Base-by-base conservation (phyloP, 176 grass and related monocot genomes). In the Zoysia pacifica region DNA sequence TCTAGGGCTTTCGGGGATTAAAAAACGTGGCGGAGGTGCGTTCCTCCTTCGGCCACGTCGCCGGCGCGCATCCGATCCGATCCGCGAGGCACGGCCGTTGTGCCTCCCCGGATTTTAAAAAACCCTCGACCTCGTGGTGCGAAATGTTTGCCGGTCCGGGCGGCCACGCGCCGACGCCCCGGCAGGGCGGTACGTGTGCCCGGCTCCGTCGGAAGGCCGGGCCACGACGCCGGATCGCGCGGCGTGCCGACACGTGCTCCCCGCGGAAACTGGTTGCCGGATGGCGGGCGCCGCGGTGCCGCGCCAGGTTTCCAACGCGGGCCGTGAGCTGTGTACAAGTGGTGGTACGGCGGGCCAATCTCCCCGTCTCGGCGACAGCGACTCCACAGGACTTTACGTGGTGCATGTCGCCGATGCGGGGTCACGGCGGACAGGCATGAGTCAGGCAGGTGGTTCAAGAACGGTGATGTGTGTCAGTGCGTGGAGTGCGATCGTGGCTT, bases 31-130 rank as follows among this genome's bases (percentile, higher is more conserved):
- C 60, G 41, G 47, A 58, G 60, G 75, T 46, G 79, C 20, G 86
- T 55, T 49, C 48, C 59, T 74, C 20, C 50, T 79, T 62, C 3
- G 69, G 44, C 81, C 86, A 88, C 81, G 81, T 84, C 80, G 75
- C 40, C 36, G 45, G 59, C 43, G 74, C 73, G 20, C 40, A 53
- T 67, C 56, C 73, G 41, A 6, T 5, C 60, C 14, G 8, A 28
- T 28, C 28, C 75, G 8, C 58, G 44, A 3, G 44, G 44, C 19
- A 1, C 20, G 8, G 58, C 58, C 56, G 6, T 60, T 60, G 56
- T 60, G 59, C 59, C 20, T 4, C n/a, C 9, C 47, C 48, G 62
- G 35, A 10, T 41, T 51, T 41, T 50, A 12, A 51, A 78, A 50
- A 2, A 2, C 28, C 4, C 4, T 0, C 2, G 4, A 13, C 5